Percentiles rank a stretch among this genome's conserved stretches.
Conservation (phyloP, 2,329 filamentous ascomycete genomes). For the Paracoccidioides brasiliensis region DNA sequence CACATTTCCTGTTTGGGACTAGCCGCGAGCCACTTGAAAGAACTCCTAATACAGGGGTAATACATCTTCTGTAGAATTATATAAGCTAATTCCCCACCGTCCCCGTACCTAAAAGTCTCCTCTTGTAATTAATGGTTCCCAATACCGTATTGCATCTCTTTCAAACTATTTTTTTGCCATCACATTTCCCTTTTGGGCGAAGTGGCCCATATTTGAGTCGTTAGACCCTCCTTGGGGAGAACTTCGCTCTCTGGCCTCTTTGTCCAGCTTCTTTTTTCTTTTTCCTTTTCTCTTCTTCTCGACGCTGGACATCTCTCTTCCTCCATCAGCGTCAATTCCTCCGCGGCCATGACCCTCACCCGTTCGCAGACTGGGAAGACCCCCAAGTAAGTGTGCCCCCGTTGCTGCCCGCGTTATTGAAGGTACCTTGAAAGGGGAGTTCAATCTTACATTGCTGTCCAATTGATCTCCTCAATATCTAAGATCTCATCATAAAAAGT, state of each 20-base stretch:
- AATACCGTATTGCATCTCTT: not conserved
- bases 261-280: not conserved
- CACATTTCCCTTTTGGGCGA: not conserved
- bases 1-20: not conserved
- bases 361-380: conserved; percentile 41
- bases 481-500: not conserved
- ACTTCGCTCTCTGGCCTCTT: not conserved
- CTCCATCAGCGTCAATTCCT: not conserved
- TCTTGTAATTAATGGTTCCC: no score
- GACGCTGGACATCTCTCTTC: not conserved
- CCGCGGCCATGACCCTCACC: conserved; percentile 32
- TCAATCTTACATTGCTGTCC: not conserved
- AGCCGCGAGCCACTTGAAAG: not conserved
- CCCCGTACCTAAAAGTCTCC: no score
- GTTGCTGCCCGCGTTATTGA: not conserved
- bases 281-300: not conserved
- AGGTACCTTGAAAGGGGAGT: conserved; percentile 1
- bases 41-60: not conserved
- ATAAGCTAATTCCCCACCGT: no score
- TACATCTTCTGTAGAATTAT: not conserved
- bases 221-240: not conserved
- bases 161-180: not conserved
- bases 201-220: no score
- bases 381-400: conserved; percentile 31
- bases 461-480: not conserved